Conservation (phyloP, 139 green algal species). For the Haematococcus lacustris region DNA sequence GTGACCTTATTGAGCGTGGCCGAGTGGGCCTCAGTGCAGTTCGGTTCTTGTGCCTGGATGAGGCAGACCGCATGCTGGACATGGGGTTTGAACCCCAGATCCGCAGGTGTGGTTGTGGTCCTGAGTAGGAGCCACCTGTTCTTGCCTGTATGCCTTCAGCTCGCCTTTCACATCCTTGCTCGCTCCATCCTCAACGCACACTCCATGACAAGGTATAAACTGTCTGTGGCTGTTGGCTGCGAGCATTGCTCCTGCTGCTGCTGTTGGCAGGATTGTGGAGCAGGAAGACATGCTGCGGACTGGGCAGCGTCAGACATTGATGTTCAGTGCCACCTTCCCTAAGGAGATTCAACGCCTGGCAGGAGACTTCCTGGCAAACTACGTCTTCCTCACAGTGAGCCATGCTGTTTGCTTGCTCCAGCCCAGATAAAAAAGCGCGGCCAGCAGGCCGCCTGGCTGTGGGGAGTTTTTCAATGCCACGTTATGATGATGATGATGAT, state of each 20-base stretch:
- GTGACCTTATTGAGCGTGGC: conserved; percentile 89
- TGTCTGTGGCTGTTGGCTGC: too few relatives aligned
- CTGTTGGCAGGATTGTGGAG: conserved; percentile 69
- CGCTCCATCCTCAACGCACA: too few relatives aligned
- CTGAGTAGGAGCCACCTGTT: too few relatives aligned
- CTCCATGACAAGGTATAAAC: too few relatives aligned
- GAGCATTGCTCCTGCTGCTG: too few relatives aligned
- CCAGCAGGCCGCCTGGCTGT: too few relatives aligned
- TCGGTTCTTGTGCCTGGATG: conserved; percentile 81
- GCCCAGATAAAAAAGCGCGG: too few relatives aligned
- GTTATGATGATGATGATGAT: too few relatives aligned
- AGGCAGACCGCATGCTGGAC: conserved; percentile 96
- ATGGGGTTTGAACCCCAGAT: conserved; percentile 98
- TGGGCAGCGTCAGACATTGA: conserved; percentile 86
- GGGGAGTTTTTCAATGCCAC: too few relatives aligned
- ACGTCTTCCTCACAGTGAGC: conserved; percentile 90
- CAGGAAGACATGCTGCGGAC: conserved; percentile 83
- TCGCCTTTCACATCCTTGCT: too few relatives aligned
- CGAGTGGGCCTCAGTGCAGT: conserved; percentile 69
- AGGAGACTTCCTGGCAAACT: conserved; percentile 92
- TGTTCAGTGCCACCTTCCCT: conserved; percentile 96
- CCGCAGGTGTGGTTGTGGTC: conserved; percentile 24
- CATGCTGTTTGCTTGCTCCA: too few relatives aligned
- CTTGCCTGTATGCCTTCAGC: too few relatives aligned
- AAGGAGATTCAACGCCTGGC: conserved; percentile 86